Evolutionary conservation across 176 grass and related monocot genomes (phyloP), one percentile per base, ranked within the genome.

Genomic region (Ensete ventricosum): DNA sequence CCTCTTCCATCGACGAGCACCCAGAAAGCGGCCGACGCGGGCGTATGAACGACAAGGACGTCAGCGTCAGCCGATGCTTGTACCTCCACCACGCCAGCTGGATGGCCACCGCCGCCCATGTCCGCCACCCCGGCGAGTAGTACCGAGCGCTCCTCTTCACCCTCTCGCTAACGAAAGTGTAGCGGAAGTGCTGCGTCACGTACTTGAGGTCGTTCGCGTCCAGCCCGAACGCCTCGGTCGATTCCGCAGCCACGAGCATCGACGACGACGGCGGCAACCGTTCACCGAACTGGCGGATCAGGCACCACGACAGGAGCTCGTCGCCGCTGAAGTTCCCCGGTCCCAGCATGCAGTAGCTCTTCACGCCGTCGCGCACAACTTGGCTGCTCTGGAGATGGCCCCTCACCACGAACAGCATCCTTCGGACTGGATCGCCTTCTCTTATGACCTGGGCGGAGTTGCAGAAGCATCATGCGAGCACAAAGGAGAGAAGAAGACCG

Each of bases 131-230:
- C 0, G 89, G 84, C 2, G 92, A 96, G 87, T 96, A 96, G 78
- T 96, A 96, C 19, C 87, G 58, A 62, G 83, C 89, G 67, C 89
- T 96, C 19, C 89, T 78, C 63, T 82, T 87, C 77, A 98, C 90
- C 72, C 50, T 82, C 55, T 98, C 90, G 79, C 83, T 88, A 72
- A 89, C 89, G 77, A 75, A 96, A 96, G 82, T 96, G 89, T 93
- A 91, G 12, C 94, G 72, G 80, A 98, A 98, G 82, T 98, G 90
- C 76, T 82, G 90, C 48, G 94, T 98, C 63, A 93, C 94, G 79
- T 98, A 98, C 79, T 93, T 93, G 55, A 98, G 78, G 73, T 98
- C 94, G 10, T 50, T 72, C 1, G 94, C 90, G 16, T 93, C 90
- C 10, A 98, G 78, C 11, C 86, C 88, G 71, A 98, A 98, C 72